Percentiles rank a stretch among this genome's conserved stretches.
phyloP scores from a whole-genome alignment of 116 monocot species.

The Cymodocea nodosa region DNA sequence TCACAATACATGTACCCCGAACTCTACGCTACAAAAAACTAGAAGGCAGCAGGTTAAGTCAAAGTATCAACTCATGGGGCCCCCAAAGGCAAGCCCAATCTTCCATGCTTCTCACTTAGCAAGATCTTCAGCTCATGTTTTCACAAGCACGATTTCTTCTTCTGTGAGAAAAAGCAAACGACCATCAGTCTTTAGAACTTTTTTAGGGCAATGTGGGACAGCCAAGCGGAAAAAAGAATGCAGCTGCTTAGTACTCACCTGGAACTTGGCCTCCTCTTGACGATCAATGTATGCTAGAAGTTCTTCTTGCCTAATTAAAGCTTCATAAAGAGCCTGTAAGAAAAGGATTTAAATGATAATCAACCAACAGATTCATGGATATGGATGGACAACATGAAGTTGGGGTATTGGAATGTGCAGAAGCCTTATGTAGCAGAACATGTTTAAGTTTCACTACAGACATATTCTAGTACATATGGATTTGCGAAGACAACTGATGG shows the following conservation, averaged over 20 bases:
- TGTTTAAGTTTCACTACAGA: not conserved
- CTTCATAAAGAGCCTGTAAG: slow-evolving; percentile 55
- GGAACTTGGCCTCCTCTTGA: slow-evolving; percentile 43
- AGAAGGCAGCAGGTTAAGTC: too few species aligned
- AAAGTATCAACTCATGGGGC: too few species aligned
- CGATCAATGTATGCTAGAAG: slow-evolving; percentile 61
- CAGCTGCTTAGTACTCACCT: slow-evolving; percentile 15
- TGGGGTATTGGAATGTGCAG: not conserved
- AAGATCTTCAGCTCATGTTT: too few species aligned
- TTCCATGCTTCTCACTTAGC: not conserved
- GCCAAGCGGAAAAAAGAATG: too few species aligned
- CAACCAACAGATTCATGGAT: not conserved
- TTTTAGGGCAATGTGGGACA: not conserved
- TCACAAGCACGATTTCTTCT: slow-evolving; percentile 18
- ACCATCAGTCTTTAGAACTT: too few species aligned
- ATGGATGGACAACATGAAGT: not conserved
- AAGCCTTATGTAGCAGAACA: not conserved
- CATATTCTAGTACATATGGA: not conserved
- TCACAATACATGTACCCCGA: too few species aligned
- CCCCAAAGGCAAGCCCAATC: too few species aligned
- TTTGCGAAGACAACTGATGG: too few species aligned
- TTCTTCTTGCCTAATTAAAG: slow-evolving; percentile 63
- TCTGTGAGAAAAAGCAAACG: not conserved
- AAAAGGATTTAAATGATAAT: not conserved
- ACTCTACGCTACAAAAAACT: too few species aligned